phyloP scores from a whole-genome alignment of 805 yeast genomes.

The Yamadazyma sp. region DNA sequence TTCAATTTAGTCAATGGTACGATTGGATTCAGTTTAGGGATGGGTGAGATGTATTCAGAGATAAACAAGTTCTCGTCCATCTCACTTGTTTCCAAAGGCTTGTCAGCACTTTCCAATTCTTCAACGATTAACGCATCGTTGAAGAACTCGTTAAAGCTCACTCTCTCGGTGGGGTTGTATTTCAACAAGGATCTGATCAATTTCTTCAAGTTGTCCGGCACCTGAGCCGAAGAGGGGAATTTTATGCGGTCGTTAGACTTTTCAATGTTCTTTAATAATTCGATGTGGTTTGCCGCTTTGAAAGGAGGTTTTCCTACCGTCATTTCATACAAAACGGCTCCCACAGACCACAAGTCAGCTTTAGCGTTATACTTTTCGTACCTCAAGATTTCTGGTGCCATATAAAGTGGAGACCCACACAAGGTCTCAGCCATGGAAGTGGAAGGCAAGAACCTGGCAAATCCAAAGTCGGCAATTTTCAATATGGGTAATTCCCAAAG shows the following conservation, averaged over 20 bases:
- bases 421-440: slow-evolving; percentile 95
- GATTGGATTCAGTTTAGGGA: slow-evolving; percentile 19
- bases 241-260: slow-evolving; percentile 72
- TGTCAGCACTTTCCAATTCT: slow-evolving; percentile 52
- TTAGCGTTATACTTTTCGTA: slow-evolving; percentile 96
- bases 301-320: slow-evolving; percentile 96
- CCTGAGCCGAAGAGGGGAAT: slow-evolving; percentile 69
- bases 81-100: slow-evolving; percentile 63
- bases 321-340: slow-evolving; percentile 95
- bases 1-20: slow-evolving; percentile 11
- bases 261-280: slow-evolving; percentile 82
- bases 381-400: slow-evolving; percentile 97
- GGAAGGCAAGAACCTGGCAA: slow-evolving; percentile 90
- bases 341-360: slow-evolving; percentile 98
- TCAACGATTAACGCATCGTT: slow-evolving; percentile 61
- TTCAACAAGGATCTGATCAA: slow-evolving; percentile 76
- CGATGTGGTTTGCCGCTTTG: slow-evolving; percentile 90
- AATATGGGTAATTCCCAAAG: slow-evolving; percentile 85
- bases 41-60: slow-evolving; percentile 69
- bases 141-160: slow-evolving; percentile 88
- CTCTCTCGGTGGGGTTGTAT: slow-evolving; percentile 82
- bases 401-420: slow-evolving; percentile 96
- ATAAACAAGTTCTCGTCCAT: slow-evolving; percentile 80
- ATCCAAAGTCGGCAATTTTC: slow-evolving; percentile 96
- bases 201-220: slow-evolving; percentile 62